Evolutionary conservation across 2,329 filamentous ascomycete species (phyloP).

Genomic region (Penicillium occitanis): DNA sequence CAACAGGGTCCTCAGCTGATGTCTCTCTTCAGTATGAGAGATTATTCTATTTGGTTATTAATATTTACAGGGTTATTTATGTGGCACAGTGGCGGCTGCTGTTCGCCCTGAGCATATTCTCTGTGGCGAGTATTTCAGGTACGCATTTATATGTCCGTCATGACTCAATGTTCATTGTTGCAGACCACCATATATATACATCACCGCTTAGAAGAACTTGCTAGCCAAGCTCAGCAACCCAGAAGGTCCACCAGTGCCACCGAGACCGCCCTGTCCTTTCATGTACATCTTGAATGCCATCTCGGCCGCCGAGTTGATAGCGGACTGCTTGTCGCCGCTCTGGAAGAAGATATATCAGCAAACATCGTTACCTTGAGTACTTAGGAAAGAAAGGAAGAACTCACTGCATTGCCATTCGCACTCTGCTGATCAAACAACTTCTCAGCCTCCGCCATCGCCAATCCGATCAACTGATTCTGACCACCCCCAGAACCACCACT

Average conservation of each 20-base stretch:
- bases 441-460: slow-evolving; percentile 85
- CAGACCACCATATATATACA: background rate
- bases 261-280: slow-evolving; percentile 66
- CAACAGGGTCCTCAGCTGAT: too few species aligned
- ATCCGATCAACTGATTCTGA: slow-evolving; percentile 76
- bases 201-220: slow-evolving; percentile 54
- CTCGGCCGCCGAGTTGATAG: slow-evolving; percentile 75
- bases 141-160: background rate
- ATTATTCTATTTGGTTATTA: background rate
- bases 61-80: too few species aligned
- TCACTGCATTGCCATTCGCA: slow-evolving; percentile 55
- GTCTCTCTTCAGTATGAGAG: background rate
- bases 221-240: slow-evolving; percentile 59
- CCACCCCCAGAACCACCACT: slow-evolving; percentile 41
- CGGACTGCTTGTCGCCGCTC: slow-evolving; percentile 74
- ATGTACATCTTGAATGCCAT: slow-evolving; percentile 89
- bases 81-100: too few species aligned
- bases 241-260: slow-evolving; percentile 47
- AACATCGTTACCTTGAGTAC: too few species aligned
- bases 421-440: slow-evolving; percentile 69
- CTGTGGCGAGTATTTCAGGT: background rate
- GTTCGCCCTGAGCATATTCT: background rate
- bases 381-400: slow-evolving; percentile 26
- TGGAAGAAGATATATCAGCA: slow-evolving; percentile 21
- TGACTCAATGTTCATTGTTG: background rate